Evolutionary conservation across 2,329 filamentous ascomycete species (phyloP).

Genomic region (Ceratocystis ficicola): DNA sequence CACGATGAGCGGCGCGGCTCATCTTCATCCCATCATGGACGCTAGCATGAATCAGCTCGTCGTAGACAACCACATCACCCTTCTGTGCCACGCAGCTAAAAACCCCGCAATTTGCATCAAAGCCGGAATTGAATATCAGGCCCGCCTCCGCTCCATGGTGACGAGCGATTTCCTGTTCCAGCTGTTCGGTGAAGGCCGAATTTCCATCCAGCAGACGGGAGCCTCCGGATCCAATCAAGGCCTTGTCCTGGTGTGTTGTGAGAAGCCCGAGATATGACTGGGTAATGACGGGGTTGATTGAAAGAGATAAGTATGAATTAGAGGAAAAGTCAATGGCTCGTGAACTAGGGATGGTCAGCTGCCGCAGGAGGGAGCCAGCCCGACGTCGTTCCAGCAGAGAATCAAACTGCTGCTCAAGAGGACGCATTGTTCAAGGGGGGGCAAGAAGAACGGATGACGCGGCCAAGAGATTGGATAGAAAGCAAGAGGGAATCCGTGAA

Average conservation of each 20-base stretch:
- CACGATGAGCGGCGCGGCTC: constrained; percentile 39
- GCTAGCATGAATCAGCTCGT: constrained; percentile 66
- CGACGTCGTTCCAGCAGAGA: background rate
- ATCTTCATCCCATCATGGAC: constrained; percentile 64
- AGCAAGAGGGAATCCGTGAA: too few species aligned
- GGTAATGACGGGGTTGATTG: constrained; percentile 39
- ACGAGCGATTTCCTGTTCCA: constrained; percentile 37
- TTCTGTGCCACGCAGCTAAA: constrained; percentile 48
- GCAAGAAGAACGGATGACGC: too few species aligned
- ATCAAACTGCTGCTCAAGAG: constrained; percentile 9
- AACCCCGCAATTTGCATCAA: constrained; percentile 53
- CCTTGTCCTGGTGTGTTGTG: constrained; percentile 32
- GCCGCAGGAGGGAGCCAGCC: background rate
- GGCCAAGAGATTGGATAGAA: too few species aligned
- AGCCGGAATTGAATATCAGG: constrained; percentile 47
- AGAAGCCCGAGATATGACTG: constrained; percentile 43
- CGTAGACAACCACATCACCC: constrained; percentile 55
- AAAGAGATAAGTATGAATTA: constrained; percentile 68
- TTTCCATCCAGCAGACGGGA: constrained; percentile 45
- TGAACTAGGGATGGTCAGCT: background rate
- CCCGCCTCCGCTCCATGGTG: constrained; percentile 38
- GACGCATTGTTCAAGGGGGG: background rate
- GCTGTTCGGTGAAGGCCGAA: constrained; percentile 32
- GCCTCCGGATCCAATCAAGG: constrained; percentile 38
- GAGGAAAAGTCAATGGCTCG: constrained; percentile 58